phyloP scores from a whole-genome alignment of 179 eudicot species.

The Beta macrorhiza region DNA sequence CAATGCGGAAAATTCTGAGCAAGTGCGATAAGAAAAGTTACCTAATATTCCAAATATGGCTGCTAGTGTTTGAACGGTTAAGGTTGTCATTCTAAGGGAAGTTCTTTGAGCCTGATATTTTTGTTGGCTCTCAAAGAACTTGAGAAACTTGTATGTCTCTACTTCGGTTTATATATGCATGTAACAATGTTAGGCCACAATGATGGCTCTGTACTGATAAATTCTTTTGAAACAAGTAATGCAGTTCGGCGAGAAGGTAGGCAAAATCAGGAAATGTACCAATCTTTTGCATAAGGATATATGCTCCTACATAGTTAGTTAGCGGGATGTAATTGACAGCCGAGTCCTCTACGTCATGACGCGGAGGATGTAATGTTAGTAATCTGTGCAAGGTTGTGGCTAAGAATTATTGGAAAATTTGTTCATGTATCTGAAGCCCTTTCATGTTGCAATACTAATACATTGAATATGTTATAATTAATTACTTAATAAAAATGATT shows the following conservation, averaged over 20 bases:
- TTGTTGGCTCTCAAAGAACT: conserved; percentile 26
- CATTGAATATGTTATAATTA: neutral
- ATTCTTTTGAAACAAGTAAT: conserved; percentile 15
- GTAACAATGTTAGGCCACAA: conserved; percentile 29
- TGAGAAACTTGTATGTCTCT: conserved; percentile 23
- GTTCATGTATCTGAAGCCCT: neutral
- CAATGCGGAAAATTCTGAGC: neutral
- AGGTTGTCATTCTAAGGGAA: conserved; percentile 17
- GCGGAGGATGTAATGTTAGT: conserved; percentile 5
- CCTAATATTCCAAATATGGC: conserved; percentile 34
- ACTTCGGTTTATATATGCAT: conserved; percentile 27
- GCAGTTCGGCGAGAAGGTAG: conserved; percentile 28
- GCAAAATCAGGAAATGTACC: conserved; percentile 23
- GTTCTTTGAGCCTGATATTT: conserved; percentile 5
- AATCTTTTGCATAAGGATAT: conserved; percentile 18
- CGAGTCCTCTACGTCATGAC: neutral
- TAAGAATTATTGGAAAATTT: conserved; percentile 5
- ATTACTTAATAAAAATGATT: neutral
- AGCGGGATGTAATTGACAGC: conserved; percentile 1
- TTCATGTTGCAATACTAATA: neutral
- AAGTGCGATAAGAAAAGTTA: neutral
- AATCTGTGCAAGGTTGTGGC: conserved; percentile 10
- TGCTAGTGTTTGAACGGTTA: conserved; percentile 26
- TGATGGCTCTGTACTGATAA: conserved; percentile 3
- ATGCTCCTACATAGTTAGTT: neutral